Base-by-base conservation (phyloP, 163 green algal genomes). In the Scenedesmus sp. region DNA sequence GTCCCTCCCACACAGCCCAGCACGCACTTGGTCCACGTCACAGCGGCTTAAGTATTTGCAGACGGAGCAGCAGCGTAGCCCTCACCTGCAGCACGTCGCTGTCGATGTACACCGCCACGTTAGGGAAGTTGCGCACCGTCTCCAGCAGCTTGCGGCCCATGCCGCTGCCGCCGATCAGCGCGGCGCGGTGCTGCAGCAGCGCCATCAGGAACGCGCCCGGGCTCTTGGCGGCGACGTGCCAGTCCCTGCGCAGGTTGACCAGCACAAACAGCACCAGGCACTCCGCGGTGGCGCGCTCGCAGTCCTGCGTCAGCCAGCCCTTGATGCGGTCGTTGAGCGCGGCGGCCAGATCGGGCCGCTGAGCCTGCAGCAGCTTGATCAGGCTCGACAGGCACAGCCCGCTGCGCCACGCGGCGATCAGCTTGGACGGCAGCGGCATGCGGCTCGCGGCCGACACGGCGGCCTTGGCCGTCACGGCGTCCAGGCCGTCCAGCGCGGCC, bases 181-280 rank as follows among this genome's bases (percentile, higher is more conserved):
- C 40, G 3, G 73, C 73, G 6, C 83, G 86, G 83, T 92, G 89
- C 89, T 92, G 89, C 83, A 92, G 83, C 83, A 92, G 73, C 33
- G 78, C 89, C 89, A 92, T 92, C 46, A 92, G 81, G 83, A 92
- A 92, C 7, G 89, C 89, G 24, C 89, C 89, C 4, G 89, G 89
- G 16, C 22, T 73, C 89, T 92, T 92, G 0, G 89, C 89, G 5
- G 51, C 53, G 15, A 61, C 6, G 35, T 81, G 49, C 89, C 89
- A 92, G 51, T 92, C 89, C n/a, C 89, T 81, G 0, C 89, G 49
- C 35, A 92, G 72, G 73, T 92, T 92, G 49, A 37, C 40, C 44
- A 92, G 89, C 37, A 92, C 89, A 86, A 87, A 92, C 37, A 92
- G 53, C 49, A 87, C 89, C 51, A 92, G 83, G 72, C 83, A 90